These are phyloP conservation scores for Meyerozyma athensensis DNA, from an alignment of 1,139 yeast genomes.

Conservation along the genomic window DNA sequence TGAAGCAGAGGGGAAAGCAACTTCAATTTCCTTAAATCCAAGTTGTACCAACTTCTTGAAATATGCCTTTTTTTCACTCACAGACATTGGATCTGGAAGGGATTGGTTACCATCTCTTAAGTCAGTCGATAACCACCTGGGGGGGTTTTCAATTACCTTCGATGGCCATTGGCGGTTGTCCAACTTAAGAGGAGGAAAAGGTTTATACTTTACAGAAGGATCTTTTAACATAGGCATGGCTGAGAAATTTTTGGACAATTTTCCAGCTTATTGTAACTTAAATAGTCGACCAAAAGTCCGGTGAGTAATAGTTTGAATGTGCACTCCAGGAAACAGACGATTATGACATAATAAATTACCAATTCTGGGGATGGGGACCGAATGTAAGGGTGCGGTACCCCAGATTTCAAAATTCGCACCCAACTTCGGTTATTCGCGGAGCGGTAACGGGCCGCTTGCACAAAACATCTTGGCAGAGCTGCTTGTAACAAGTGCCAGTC, in stretches of 20 bases:
- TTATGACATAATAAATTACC: slow-evolving; percentile 1
- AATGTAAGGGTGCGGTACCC: neutral
- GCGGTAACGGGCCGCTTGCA: slow-evolving; percentile 1
- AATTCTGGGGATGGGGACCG: neutral
- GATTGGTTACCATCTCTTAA: slow-evolving; percentile 97
- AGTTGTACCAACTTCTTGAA: slow-evolving; percentile 81
- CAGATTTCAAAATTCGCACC: neutral
- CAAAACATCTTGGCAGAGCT: neutral
- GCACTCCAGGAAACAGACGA: neutral
- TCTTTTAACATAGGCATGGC: slow-evolving; percentile 47
- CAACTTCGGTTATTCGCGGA: neutral
- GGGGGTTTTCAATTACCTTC: slow-evolving; percentile 69
- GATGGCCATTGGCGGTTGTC: slow-evolving; percentile 88
- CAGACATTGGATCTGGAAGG: slow-evolving; percentile 93
- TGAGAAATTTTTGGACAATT: neutral
- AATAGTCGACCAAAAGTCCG: neutral
- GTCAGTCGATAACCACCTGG: slow-evolving; percentile 96
- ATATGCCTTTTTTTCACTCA: slow-evolving; percentile 83
- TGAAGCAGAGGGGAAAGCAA: slow-evolving; percentile 92
- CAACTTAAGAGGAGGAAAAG: slow-evolving; percentile 62
- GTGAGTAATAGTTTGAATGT: slow-evolving; percentile 1
- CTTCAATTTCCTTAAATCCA: slow-evolving; percentile 96
- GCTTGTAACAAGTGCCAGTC: too few relatives aligned
- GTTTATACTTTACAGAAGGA: slow-evolving; percentile 72
- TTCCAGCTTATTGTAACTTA: neutral